Evolutionary conservation across 176 grass and related monocot species (phyloP).

Genomic region (Typha latifolia): DNA sequence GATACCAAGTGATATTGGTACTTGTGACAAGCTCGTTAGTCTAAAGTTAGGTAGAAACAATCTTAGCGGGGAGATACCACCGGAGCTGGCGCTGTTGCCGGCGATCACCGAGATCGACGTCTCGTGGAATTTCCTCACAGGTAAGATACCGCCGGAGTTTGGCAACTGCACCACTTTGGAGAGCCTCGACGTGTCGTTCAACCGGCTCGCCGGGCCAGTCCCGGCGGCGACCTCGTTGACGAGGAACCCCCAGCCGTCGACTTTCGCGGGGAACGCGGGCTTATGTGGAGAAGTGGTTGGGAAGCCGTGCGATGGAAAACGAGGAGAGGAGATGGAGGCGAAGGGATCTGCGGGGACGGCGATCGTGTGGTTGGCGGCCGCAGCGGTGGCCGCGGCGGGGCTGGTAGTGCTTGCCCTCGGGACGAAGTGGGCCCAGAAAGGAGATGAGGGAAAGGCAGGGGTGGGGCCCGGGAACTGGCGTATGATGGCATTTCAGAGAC

Average conservation of each 20-base stretch:
- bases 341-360: slow-evolving; percentile 23
- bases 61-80: slow-evolving; percentile 52
- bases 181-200: slow-evolving; percentile 76
- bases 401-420: slow-evolving; percentile 49
- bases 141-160: slow-evolving; percentile 49
- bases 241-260: slow-evolving; percentile 29
- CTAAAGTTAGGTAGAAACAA: slow-evolving; percentile 58
- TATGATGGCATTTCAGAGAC: slow-evolving; percentile 75
- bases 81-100: slow-evolving; percentile 48
- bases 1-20: slow-evolving; percentile 45
- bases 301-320: slow-evolving; percentile 14
- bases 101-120: slow-evolving; percentile 84
- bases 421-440: slow-evolving; percentile 46
- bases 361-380: slow-evolving; percentile 52
- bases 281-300: slow-evolving; percentile 26
- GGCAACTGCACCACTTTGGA: slow-evolving; percentile 75
- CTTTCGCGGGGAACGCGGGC: slow-evolving; percentile 26
- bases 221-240: slow-evolving; percentile 14
- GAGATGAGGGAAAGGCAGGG: slow-evolving; percentile 1
- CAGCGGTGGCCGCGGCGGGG: slow-evolving; percentile 48
- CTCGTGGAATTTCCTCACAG: slow-evolving; percentile 64
- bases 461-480: slow-evolving; percentile 32
- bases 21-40: slow-evolving; percentile 58
- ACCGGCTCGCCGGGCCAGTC: slow-evolving; percentile 30
- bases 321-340: neutral